phyloP scores from a whole-genome alignment of 345 rosid species.

The Pugionium cornutum region DNA sequence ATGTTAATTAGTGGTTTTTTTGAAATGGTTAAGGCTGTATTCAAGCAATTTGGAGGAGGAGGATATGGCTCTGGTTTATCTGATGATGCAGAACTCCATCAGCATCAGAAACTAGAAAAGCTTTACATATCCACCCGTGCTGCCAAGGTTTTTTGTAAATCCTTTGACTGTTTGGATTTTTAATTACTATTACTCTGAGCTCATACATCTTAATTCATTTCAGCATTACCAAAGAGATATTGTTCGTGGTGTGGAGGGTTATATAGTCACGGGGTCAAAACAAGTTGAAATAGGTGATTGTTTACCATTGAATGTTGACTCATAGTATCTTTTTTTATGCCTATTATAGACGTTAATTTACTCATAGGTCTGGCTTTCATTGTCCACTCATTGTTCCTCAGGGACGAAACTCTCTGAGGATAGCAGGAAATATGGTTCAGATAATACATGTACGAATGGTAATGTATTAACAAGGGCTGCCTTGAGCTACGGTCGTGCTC shows the following conservation, averaged over 20 bases:
- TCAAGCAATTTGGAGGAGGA: slow-evolving; percentile 91
- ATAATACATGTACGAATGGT: slow-evolving; percentile 90
- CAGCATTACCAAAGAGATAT: slow-evolving; percentile 98
- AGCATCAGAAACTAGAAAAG: slow-evolving; percentile 93
- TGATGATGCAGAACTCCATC: slow-evolving; percentile 83
- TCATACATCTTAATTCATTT: slow-evolving; percentile 24
- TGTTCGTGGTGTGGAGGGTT: slow-evolving; percentile 97
- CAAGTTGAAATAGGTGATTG: slow-evolving; percentile 89
- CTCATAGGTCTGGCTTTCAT: slow-evolving; percentile 1
- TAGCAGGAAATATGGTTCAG: slow-evolving; percentile 88
- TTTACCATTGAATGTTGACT: slow-evolving; percentile 15
- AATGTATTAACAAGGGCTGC: slow-evolving; percentile 77
- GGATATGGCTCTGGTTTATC: slow-evolving; percentile 71
- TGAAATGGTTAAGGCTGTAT: slow-evolving; percentile 65
- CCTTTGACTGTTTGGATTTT: slow-evolving; percentile 11
- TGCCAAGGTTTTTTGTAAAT: slow-evolving; percentile 63
- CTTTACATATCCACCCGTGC: slow-evolving; percentile 92
- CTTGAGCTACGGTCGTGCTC: slow-evolving; percentile 62
- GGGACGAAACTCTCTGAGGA: slow-evolving; percentile 93
- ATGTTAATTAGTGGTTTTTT: slow-evolving; percentile 15
- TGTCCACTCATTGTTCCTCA: slow-evolving; percentile 35
- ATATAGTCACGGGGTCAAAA: slow-evolving; percentile 84
- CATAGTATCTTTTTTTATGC: not conserved
- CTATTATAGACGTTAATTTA: not conserved
- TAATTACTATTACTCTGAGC: slow-evolving; percentile 1